Base-by-base conservation (phyloP, 805 yeast genomes). In the Metschnikowia dekortorum region DNA sequence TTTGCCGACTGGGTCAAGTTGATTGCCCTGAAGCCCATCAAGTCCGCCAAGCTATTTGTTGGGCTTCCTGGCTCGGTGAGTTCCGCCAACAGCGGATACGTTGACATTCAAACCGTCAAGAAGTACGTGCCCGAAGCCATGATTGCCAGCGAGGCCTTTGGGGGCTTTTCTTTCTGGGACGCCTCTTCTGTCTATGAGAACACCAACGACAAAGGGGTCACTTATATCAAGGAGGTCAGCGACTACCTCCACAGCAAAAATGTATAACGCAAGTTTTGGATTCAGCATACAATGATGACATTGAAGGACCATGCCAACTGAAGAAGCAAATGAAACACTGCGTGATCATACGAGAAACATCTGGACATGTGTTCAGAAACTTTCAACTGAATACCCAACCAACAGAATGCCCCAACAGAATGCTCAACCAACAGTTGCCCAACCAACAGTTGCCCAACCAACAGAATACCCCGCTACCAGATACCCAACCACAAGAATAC, bases 161-260 rank as follows among this genome's bases (percentile, higher is more conserved):
- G 85, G 22, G 87, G 90, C 33, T 80, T 91, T 61, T 81, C 85
- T 78, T 70, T 90, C 53, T 91, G 98, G 97, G 96, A 89, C 58
- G 87, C 89, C 13, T 74, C 85, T 8, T 81, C 81, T 55, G 80
- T 80, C 16, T 76, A 78, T 59, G 66, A 73, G 52, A 75, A 80
- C 55, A 47, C 44, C 28, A 71, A 75, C 48, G 39, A 42, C 4
- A 38, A 30, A 8, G 58, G 58, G 14, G 54, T 40, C 10, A 43
- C 50, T 1, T 55, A 34, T 37, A 47, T 51, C 46, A 40, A 51
- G 41, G 45, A 53, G 39, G 47, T 53, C 8, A 11, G 30, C 33
- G 39, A 35, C 32, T 47, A 41, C 40, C 46, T 44, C 33, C 32
- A 37, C 29, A 13, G 36, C 36, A 33, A 33, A 6, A 4, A n/a